Conservation (phyloP, 768 basidiomycete genomes). For the Tricholomella constricta region DNA sequence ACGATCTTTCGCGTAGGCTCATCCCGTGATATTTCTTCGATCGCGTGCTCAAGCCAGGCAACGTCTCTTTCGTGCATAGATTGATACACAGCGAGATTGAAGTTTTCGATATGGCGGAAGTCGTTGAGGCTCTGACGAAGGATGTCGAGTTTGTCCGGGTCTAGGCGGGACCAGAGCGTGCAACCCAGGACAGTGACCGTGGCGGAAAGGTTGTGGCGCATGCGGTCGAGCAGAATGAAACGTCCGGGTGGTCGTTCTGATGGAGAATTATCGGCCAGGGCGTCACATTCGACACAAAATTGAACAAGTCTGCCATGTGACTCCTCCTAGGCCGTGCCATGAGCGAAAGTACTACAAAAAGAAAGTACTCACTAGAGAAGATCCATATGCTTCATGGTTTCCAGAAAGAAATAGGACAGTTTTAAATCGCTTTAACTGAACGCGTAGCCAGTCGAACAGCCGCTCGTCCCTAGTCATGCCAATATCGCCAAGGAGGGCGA, state of each 20-base stretch:
- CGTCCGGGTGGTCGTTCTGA: slow-evolving; percentile 10
- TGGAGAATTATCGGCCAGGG: not conserved
- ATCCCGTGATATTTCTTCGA: slow-evolving; percentile 24
- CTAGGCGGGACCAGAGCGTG: slow-evolving; percentile 39
- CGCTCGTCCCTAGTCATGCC: slow-evolving; percentile 31
- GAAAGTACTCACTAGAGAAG: too few species aligned
- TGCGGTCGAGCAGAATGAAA: slow-evolving; percentile 35
- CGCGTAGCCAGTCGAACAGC: slow-evolving; percentile 33
- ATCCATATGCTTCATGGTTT: slow-evolving; percentile 26
- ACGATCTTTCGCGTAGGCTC: slow-evolving; percentile 32
- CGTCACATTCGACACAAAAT: slow-evolving; percentile 2
- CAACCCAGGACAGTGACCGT: slow-evolving; percentile 40
- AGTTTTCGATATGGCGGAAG: slow-evolving; percentile 32
- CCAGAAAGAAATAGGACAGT: slow-evolving; percentile 35
- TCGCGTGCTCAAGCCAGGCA: slow-evolving; percentile 32
- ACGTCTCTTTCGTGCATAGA: slow-evolving; percentile 28
- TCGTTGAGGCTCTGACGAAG: slow-evolving; percentile 31
- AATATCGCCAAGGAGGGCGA: slow-evolving; percentile 40
- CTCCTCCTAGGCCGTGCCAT: not conserved
- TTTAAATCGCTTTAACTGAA: slow-evolving; percentile 31
- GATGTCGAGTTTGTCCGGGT: slow-evolving; percentile 27
- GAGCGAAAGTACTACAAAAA: slow-evolving; percentile 2
- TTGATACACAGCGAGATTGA: slow-evolving; percentile 11
- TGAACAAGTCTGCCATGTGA: not conserved
- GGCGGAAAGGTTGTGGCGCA: slow-evolving; percentile 33